Base-by-base conservation (phyloP, 257 asterid species). In the Fraxinus excelsior region DNA sequence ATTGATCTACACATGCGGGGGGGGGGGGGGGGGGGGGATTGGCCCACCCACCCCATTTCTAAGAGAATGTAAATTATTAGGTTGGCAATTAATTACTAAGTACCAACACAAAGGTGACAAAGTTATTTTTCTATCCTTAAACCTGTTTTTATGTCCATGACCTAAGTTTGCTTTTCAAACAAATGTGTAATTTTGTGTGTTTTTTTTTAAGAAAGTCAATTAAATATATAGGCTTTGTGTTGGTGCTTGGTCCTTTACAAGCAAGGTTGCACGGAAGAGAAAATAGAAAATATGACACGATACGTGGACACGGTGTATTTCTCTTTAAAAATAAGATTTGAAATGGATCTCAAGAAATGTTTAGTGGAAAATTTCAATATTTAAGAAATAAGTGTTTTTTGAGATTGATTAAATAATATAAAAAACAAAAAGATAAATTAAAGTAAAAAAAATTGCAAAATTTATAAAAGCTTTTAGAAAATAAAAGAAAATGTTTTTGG, bases 61-160 rank as follows among this genome's bases (percentile, higher is more conserved):
- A 62, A 62, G 68, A 62, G 68, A 62, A 62, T 62, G 34, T 62
- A 62, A 9, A 62, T 26, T 8, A 62, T 62, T 25, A 23, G 18
- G 2, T 26, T 23, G 2, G 19, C 6, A 62, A 9, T 60, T 60
- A 60, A 62, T 62, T 62, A 62, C 31, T 10, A 23, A 23, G 19
- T 62, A 62, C 68, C 18, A 62, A 62, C 35, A 26, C 19, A 11
- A 25, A 62, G 68, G 68, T 62, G 68, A 62, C 68, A 62, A 62
- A 25, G 34, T 62, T 62, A 62, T 62, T 62, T 62, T 62, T 25
- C 16, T 23, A 62, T 25, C 34, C 35, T 25, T 26, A 2, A 62
- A 62, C 34, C 16, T 26, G 68, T 62, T 62, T 62, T 62, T 62
- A 9, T 25, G 34, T 62, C 68, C 68, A 62, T 12, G 7, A 62